A percentile compares a stretch with the other conserved stretches of the same genome.
Conservation (phyloP, 2,329 filamentous ascomycete genomes). For the Acarospora socialis region DNA sequence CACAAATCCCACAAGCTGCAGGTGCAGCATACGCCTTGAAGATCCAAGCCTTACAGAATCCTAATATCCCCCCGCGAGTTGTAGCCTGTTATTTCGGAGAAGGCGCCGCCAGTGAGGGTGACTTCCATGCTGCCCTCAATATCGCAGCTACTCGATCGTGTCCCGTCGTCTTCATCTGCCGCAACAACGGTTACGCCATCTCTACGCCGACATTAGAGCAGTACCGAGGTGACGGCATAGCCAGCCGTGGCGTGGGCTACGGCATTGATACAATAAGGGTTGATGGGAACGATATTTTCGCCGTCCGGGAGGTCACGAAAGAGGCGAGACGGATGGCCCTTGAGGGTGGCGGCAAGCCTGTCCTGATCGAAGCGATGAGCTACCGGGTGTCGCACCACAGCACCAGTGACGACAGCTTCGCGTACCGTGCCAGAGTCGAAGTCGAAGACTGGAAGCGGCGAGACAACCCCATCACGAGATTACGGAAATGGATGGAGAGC, state of each 20-base stretch:
- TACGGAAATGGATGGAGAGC: slow-evolving; percentile 83
- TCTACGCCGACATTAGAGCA: slow-evolving; percentile 81
- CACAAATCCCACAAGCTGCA: slow-evolving; percentile 76
- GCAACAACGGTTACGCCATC: slow-evolving; percentile 88
- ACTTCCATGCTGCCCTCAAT: slow-evolving; percentile 84
- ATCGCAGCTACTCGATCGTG: slow-evolving; percentile 82
- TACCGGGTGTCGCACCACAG: slow-evolving; percentile 98
- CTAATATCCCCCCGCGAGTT: slow-evolving; percentile 51
- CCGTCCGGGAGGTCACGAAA: slow-evolving; percentile 66
- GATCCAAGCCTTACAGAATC: slow-evolving; percentile 59
- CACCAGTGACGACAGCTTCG: slow-evolving; percentile 92
- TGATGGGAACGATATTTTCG: slow-evolving; percentile 90
- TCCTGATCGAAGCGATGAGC: slow-evolving; percentile 90
- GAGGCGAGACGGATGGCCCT: slow-evolving; percentile 67
- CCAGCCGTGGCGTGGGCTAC: slow-evolving; percentile 72
- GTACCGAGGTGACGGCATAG: slow-evolving; percentile 83
- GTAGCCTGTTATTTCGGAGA: slow-evolving; percentile 82
- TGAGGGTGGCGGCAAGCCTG: slow-evolving; percentile 61
- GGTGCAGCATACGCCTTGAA: slow-evolving; percentile 82
- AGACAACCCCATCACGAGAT: slow-evolving; percentile 73
- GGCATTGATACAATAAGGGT: slow-evolving; percentile 89
- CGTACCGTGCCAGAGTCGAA: slow-evolving; percentile 82
- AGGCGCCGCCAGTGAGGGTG: slow-evolving; percentile 77
- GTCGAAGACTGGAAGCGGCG: slow-evolving; percentile 88
- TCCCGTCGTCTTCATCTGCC: slow-evolving; percentile 77